Evolutionary conservation across 805 yeast species (phyloP).

Genomic region (Starmerella apicola): DNA sequence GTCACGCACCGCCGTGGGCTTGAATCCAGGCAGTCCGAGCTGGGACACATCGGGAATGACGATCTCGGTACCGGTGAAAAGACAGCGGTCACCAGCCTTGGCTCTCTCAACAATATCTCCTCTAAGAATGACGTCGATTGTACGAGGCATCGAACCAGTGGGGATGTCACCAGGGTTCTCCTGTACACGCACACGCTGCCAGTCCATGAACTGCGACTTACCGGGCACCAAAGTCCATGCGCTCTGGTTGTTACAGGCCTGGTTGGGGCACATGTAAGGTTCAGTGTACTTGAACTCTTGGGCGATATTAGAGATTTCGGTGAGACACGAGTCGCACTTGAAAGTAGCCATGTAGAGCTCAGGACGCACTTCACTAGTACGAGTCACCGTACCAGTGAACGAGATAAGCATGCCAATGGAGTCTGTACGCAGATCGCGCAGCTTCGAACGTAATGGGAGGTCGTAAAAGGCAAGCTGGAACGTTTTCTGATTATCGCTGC

Average conservation of each 20-base stretch:
- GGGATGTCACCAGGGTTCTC: constrained; percentile 96
- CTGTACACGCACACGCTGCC: constrained; percentile 93
- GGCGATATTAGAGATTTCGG: constrained; percentile 77
- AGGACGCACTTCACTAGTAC: constrained; percentile 93
- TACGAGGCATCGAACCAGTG: constrained; percentile 97
- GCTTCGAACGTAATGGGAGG: constrained; percentile 66
- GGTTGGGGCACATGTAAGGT: constrained; percentile 83
- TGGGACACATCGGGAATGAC: constrained; percentile 92
- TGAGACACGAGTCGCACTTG: constrained; percentile 77
- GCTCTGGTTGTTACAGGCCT: constrained; percentile 75
- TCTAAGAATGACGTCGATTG: constrained; percentile 78
- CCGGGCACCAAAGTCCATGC: constrained; percentile 74
- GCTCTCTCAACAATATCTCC: constrained; percentile 94
- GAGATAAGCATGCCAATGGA: constrained; percentile 74
- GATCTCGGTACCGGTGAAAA: constrained; percentile 86
- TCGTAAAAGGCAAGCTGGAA: constrained; percentile 84
- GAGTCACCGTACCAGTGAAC: constrained; percentile 87
- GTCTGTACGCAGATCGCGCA: constrained; percentile 82
- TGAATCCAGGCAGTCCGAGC: constrained; percentile 87
- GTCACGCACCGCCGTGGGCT: constrained; percentile 70
- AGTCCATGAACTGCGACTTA: constrained; percentile 80
- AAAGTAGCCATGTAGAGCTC: constrained; percentile 80
- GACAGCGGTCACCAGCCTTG: constrained; percentile 92
- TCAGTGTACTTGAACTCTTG: constrained; percentile 89
- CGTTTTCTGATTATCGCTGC: constrained; percentile 48